These are phyloP conservation scores for Mollisiaceae sp. DNA, from an alignment of 2,329 filamentous ascomycete genomes.

Conservation along the genomic window DNA sequence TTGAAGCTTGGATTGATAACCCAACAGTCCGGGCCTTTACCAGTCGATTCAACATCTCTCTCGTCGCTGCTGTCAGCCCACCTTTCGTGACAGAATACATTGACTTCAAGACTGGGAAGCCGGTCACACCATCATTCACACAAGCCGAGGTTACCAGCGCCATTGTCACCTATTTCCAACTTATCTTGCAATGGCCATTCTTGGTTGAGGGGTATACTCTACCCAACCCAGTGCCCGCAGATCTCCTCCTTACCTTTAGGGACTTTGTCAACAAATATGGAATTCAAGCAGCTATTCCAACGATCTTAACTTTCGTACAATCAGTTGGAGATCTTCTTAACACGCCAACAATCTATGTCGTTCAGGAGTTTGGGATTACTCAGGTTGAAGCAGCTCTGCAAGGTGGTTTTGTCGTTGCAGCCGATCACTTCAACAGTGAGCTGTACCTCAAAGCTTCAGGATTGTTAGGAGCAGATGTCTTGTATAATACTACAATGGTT, in stretches of 20 bases:
- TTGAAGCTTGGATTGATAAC: slow-evolving; percentile 47
- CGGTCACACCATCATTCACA: not conserved
- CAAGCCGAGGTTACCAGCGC: not conserved
- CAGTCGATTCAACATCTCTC: slow-evolving; percentile 45
- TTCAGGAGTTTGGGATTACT: slow-evolving; percentile 42
- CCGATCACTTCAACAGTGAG: slow-evolving; percentile 10
- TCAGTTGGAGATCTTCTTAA: slow-evolving; percentile 50
- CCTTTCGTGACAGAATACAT: slow-evolving; percentile 11
- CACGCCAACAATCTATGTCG: slow-evolving; percentile 49
- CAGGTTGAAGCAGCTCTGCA: not conserved
- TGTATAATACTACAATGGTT: slow-evolving; percentile 10
- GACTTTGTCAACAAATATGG: slow-evolving; percentile 33
- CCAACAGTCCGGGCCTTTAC: slow-evolving; percentile 50
- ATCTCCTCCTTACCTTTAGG: slow-evolving; percentile 24
- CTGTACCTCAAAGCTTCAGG: slow-evolving; percentile 14
- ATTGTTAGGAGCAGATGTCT: slow-evolving; percentile 14
- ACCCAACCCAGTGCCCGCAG: slow-evolving; percentile 22
- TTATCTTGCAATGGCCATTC: slow-evolving; percentile 8
- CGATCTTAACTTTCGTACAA: slow-evolving; percentile 48
- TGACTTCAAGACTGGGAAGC: slow-evolving; percentile 14
- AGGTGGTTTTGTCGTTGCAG: slow-evolving; percentile 13
- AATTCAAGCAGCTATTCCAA: slow-evolving; percentile 48
- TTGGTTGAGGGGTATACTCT: slow-evolving; percentile 47
- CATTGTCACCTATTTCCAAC: not conserved
- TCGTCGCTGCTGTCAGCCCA: not conserved